Conservation (phyloP, 73 alveolate species). For the Tetrahymena elliotti region DNA sequence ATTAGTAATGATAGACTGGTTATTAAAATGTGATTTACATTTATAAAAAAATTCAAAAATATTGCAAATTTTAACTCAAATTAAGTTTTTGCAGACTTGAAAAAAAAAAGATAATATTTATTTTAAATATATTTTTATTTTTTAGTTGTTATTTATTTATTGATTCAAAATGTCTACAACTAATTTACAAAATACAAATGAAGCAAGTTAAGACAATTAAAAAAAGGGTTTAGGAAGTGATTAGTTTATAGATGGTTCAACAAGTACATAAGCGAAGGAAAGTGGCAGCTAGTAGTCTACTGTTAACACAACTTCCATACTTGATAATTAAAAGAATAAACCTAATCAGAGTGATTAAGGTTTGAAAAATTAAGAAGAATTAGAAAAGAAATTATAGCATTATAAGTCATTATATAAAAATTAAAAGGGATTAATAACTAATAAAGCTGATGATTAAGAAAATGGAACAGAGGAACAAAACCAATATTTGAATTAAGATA, state of each 20-base stretch:
- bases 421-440: background rate
- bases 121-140: no score
- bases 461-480: background rate
- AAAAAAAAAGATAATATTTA: background rate
- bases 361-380: background rate
- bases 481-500: no score
- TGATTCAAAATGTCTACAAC: background rate
- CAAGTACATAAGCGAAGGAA: background rate
- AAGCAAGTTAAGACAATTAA: background rate
- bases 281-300: background rate
- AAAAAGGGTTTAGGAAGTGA: background rate
- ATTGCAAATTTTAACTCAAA: background rate
- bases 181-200: background rate
- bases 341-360: background rate
- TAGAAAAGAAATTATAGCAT: background rate
- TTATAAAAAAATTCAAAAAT: background rate
- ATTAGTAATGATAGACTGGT: no score
- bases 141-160: background rate
- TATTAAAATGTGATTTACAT: background rate
- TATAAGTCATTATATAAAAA: background rate
- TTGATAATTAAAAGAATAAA: background rate
- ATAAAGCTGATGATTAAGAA: background rate
- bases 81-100: background rate
- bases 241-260: background rate
- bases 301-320: background rate